A percentile compares a stretch with the other conserved stretches of the same genome.
These are phyloP conservation scores for Tylopilus intermedius DNA, from an alignment of 768 basidiomycete genomes.

Conservation along the genomic window DNA sequence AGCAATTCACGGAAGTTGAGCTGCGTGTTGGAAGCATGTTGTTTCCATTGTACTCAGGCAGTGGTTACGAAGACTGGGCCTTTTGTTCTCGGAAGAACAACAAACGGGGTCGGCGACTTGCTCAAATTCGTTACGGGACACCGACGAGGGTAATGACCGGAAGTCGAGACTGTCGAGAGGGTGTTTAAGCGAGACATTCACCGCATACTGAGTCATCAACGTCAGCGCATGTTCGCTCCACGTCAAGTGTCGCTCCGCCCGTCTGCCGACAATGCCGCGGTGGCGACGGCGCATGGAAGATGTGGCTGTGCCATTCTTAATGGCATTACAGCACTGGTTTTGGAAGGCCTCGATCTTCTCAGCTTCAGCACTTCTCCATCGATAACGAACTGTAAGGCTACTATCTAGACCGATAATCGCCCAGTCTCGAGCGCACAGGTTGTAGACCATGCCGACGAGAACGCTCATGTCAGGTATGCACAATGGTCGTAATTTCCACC, in stretches of 20 bases:
- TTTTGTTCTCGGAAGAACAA: constrained; percentile 20
- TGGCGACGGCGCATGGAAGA: background rate
- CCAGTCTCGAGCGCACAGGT: background rate
- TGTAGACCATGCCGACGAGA: background rate
- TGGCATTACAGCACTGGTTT: background rate
- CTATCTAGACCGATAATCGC: background rate
- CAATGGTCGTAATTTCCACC: constrained; percentile 36
- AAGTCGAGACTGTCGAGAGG: background rate
- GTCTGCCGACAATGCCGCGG: background rate
- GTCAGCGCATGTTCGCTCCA: background rate
- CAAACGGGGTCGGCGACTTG: background rate
- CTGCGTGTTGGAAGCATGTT: constrained; percentile 27
- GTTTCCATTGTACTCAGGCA: constrained; percentile 31
- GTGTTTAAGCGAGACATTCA: background rate
- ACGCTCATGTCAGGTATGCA: constrained; percentile 13
- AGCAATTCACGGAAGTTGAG: constrained; percentile 15
- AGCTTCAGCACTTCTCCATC: too few relatives aligned
- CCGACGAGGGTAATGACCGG: background rate
- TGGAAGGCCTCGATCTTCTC: background rate
- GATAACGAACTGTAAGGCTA: background rate
- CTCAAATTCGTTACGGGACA: background rate
- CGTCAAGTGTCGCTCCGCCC: background rate
- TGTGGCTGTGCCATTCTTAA: constrained; percentile 4
- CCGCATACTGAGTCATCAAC: background rate
- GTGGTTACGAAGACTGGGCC: constrained; percentile 15